phyloP scores from a whole-genome alignment of 2,329 filamentous ascomycete genomes.

The Anthostomella pinea region DNA sequence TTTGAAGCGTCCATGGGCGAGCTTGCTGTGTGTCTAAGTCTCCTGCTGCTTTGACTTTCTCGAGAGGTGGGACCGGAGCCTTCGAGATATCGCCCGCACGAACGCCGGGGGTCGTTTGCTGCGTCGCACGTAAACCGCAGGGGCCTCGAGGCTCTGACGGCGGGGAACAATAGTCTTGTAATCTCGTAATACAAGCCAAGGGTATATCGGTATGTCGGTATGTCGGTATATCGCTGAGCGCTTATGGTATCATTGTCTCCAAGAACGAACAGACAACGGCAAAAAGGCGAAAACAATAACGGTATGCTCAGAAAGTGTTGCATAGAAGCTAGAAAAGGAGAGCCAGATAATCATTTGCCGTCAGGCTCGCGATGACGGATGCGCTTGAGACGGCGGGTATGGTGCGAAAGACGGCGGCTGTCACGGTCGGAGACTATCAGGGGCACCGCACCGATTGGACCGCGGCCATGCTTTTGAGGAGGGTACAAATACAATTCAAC shows the following conservation, averaged over 20 bases:
- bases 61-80: slow-evolving; percentile 9
- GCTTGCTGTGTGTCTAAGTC: slow-evolving; percentile 14
- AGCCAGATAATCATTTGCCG: neutral
- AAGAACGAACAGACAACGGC: no score
- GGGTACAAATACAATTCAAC: no score
- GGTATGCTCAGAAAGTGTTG: no score
- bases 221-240: no score
- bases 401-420: no score
- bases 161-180: slow-evolving; percentile 4
- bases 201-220: slow-evolving; percentile 6
- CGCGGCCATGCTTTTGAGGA: no score
- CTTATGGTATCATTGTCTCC: no score
- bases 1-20: slow-evolving; percentile 56
- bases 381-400: no score
- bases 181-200: slow-evolving; percentile 1
- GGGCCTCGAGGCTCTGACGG: slow-evolving; percentile 15
- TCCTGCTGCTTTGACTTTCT: slow-evolving; percentile 3
- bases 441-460: no score
- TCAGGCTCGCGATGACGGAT: neutral
- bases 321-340: neutral
- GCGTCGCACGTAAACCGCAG: slow-evolving; percentile 23
- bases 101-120: slow-evolving; percentile 18
- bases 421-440: no score
- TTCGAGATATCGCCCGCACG: slow-evolving; percentile 17
- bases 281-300: neutral